These are phyloP conservation scores for Saccharomycopsis oosterbeekiorum DNA, from an alignment of 805 yeast genomes.

Conservation along the genomic window DNA sequence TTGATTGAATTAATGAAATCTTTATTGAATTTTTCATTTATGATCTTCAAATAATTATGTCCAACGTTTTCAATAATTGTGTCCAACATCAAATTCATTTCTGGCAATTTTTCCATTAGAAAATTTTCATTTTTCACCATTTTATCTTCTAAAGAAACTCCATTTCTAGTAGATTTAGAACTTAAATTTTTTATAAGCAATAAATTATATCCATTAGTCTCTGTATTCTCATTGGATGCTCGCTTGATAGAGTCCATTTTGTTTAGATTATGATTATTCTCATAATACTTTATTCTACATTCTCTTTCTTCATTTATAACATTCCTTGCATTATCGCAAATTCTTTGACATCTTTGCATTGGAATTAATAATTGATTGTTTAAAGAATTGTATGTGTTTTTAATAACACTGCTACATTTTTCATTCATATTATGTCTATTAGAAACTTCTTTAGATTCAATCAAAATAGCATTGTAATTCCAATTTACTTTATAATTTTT, in stretches of 20 bases:
- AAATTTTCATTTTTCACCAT: conserved; percentile 7
- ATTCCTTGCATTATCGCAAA: conserved; percentile 8
- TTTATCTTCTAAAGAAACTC: background rate
- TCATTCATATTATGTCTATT: background rate
- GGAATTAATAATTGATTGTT: conserved; percentile 6
- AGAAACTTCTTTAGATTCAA: background rate
- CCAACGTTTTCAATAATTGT: conserved; percentile 4
- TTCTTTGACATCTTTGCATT: background rate
- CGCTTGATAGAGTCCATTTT: background rate
- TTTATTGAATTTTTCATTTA: conserved; percentile 1
- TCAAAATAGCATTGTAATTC: background rate
- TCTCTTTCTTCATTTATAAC: conserved; percentile 13
- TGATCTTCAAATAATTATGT: background rate
- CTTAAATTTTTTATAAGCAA: background rate
- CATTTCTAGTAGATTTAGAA: background rate
- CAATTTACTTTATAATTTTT: background rate
- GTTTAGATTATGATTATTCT: background rate
- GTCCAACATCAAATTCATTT: background rate
- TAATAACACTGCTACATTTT: background rate
- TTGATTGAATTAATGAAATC: background rate
- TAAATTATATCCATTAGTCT: background rate
- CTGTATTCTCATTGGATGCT: background rate
- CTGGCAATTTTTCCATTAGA: conserved; percentile 5
- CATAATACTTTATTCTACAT: conserved; percentile 8
- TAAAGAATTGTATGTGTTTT: background rate